Evolutionary conservation across 2,329 filamentous ascomycete genomes (phyloP).

Genomic region (Penicillium olsonii): DNA sequence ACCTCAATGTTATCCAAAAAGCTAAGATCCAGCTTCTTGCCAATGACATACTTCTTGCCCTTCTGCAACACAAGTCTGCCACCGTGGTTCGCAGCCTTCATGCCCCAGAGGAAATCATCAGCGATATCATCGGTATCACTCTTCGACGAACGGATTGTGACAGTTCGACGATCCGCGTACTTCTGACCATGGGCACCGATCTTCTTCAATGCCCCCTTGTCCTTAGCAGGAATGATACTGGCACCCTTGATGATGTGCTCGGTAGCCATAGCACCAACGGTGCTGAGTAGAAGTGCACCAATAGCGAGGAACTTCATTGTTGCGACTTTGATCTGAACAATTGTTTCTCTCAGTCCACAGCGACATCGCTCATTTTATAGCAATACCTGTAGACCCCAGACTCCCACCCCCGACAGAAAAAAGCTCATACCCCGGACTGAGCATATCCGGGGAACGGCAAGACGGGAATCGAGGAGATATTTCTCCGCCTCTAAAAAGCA

Average conservation of each 20-base stretch:
- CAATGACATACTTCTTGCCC: constrained; percentile 59
- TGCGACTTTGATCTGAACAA: background rate
- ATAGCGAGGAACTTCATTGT: constrained; percentile 29
- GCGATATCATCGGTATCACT: constrained; percentile 60
- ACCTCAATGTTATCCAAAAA: constrained; percentile 61
- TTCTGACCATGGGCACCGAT: constrained; percentile 28
- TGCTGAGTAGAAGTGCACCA: constrained; percentile 22
- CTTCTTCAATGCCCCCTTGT: constrained; percentile 18
- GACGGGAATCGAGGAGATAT: constrained; percentile 9
- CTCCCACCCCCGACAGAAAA: background rate
- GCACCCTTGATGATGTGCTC: constrained; percentile 26
- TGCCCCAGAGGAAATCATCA: constrained; percentile 55
- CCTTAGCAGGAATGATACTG: constrained; percentile 25
- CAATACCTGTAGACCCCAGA: background rate
- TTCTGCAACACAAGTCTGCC: constrained; percentile 58
- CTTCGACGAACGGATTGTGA: constrained; percentile 56
- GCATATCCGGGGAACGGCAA: background rate
- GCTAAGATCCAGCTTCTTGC: constrained; percentile 60
- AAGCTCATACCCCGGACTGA: background rate
- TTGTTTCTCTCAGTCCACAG: background rate
- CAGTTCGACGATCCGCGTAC: constrained; percentile 42
- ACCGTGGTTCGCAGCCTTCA: constrained; percentile 60
- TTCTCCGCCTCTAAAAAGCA: constrained; percentile 30
- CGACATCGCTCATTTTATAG: background rate
- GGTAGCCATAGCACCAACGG: constrained; percentile 19